These are phyloP conservation scores for Leccinum uliginosum DNA, from an alignment of 768 basidiomycete genomes.

Conservation along the genomic window DNA sequence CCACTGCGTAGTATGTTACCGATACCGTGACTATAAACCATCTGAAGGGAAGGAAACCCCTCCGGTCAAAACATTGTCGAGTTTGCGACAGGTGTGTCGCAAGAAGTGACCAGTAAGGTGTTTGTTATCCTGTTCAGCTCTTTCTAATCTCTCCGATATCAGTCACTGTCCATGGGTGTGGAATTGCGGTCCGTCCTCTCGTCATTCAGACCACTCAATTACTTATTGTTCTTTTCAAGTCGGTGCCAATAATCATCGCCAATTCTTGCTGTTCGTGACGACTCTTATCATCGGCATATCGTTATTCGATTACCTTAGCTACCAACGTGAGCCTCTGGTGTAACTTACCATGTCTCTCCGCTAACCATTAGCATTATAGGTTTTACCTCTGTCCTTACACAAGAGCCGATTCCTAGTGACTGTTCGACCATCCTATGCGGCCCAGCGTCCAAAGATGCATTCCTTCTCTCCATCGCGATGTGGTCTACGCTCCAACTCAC, in stretches of 20 bases:
- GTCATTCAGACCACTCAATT: background rate
- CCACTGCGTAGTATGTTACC: background rate
- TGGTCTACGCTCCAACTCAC: conserved; percentile 95
- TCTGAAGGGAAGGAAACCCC: conserved; percentile 72
- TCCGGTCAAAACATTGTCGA: conserved; percentile 94
- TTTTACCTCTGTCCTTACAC: conserved; percentile 42
- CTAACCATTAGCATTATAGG: conserved; percentile 34
- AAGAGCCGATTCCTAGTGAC: conserved; percentile 7
- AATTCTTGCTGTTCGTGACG: conserved; percentile 90
- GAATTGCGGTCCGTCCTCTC: conserved; percentile 77
- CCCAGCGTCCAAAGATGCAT: conserved; percentile 68
- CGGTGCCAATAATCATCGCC: conserved; percentile 90
- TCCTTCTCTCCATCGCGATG: conserved; percentile 73
- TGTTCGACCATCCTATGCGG: conserved; percentile 51
- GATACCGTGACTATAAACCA: background rate
- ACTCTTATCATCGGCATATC: conserved; percentile 79
- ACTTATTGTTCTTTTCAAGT: conserved; percentile 42
- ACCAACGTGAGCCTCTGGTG: conserved; percentile 57
- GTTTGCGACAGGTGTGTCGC: conserved; percentile 87
- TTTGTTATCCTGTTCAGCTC: background rate
- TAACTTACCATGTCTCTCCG: background rate
- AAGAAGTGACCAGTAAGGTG: conserved; percentile 85
- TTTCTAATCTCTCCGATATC: conserved; percentile 2
- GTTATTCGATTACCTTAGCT: conserved; percentile 80
- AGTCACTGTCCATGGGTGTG: conserved; percentile 99